Evolutionary conservation across 306 rosid species (phyloP).

Genomic region (Medicago ruthenica): DNA sequence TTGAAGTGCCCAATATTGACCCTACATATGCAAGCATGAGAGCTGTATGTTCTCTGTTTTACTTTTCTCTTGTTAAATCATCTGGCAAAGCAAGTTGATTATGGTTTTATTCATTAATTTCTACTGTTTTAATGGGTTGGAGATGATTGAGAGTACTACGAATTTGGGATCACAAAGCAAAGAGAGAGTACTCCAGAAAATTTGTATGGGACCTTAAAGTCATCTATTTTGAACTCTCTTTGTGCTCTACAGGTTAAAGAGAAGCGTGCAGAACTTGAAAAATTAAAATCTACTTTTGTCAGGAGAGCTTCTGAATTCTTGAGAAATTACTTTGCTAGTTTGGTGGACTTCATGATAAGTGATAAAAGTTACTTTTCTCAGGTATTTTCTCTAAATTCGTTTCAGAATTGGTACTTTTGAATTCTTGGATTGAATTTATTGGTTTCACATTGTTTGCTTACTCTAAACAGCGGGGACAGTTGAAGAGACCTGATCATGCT

Average conservation of each 20-base stretch:
- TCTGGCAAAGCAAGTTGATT: conserved; percentile 14
- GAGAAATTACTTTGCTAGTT: conserved; percentile 88
- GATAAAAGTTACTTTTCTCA: conserved; percentile 98
- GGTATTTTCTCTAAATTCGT: conserved; percentile 54
- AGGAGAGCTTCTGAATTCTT: conserved; percentile 98
- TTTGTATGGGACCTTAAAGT: conserved; percentile 17
- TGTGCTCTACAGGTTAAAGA: conserved; percentile 77
- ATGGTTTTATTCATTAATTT: conserved; percentile 25
- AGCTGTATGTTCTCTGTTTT: conserved; percentile 71
- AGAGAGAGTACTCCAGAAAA: conserved; percentile 6
- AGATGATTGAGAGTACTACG: conserved; percentile 17
- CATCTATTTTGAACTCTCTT: conserved; percentile 42
- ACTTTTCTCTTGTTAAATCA: conserved; percentile 29
- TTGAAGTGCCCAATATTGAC: conserved; percentile 79
- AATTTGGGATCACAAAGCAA: conserved; percentile 27
- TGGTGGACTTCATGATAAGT: conserved; percentile 98
- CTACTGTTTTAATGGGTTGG: conserved; percentile 35
- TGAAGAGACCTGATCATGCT: conserved; percentile 99
- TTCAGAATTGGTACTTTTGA: conserved; percentile 32
- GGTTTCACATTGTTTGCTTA: conserved; percentile 41
- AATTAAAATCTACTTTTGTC: conserved; percentile 87
- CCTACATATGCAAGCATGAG: conserved; percentile 80
- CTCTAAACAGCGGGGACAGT: conserved; percentile 83
- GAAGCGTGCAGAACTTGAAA: conserved; percentile 93
- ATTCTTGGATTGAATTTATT: conserved; percentile 28